Conservation (phyloP, 345 rosid species). For the Chamaenerion angustifolium region DNA sequence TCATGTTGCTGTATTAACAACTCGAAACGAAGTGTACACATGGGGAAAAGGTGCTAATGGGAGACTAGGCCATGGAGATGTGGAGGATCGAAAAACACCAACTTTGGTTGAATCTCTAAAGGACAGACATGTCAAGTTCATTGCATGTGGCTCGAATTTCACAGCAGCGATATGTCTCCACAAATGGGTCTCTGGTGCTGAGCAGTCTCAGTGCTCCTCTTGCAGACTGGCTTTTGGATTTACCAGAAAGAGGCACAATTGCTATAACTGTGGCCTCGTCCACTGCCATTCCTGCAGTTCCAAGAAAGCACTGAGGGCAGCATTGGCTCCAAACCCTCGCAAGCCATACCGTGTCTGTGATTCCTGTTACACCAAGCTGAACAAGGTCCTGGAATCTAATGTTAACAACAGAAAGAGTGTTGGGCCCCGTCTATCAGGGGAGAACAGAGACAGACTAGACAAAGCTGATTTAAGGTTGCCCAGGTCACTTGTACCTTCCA, state of each 20-base stretch:
- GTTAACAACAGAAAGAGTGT: conserved; percentile 41
- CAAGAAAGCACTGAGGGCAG: conserved; percentile 66
- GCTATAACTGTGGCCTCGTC: conserved; percentile 95
- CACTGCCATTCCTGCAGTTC: conserved; percentile 96
- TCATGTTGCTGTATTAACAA: conserved; percentile 68
- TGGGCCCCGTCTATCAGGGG: conserved; percentile 82
- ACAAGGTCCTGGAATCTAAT: conserved; percentile 51
- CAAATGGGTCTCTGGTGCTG: conserved; percentile 86
- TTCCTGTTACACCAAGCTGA: conserved; percentile 65
- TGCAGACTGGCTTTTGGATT: conserved; percentile 90
- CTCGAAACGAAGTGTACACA: conserved; percentile 72
- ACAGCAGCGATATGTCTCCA: conserved; percentile 84
- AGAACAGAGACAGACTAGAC: conserved; percentile 78
- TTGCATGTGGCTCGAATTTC: conserved; percentile 84
- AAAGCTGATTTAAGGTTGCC: conserved; percentile 70
- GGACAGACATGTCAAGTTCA: conserved; percentile 71
- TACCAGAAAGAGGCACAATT: conserved; percentile 85
- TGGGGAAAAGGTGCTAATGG: conserved; percentile 99
- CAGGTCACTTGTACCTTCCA: conserved; percentile 54
- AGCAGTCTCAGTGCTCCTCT: conserved; percentile 87
- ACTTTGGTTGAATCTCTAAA: conserved; percentile 69
- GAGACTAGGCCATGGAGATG: conserved; percentile 86
- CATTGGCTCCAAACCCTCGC: conserved; percentile 73
- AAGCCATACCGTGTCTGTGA: conserved; percentile 92
- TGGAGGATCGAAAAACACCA: conserved; percentile 75